Conservation (phyloP, 2,329 filamentous ascomycete genomes). For the Ilyonectria destructans region DNA sequence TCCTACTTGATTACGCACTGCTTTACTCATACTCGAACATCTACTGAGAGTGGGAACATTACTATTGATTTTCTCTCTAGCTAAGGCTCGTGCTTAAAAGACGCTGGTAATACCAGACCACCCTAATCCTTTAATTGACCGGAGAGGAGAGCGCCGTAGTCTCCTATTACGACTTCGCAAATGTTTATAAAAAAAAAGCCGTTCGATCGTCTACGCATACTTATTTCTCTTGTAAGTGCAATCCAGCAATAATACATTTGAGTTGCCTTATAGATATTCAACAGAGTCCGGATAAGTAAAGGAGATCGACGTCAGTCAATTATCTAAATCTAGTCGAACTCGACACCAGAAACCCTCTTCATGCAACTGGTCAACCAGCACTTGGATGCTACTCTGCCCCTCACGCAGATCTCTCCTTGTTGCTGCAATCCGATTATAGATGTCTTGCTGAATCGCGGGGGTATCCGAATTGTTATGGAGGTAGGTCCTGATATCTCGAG, state of each 20-base stretch:
- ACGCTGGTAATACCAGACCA: too few relatives aligned
- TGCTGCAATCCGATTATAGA: conserved; percentile 42
- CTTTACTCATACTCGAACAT: too few relatives aligned
- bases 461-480: conserved; percentile 30
- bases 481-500: conserved; percentile 37
- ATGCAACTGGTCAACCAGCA: conserved; percentile 39
- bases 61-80: too few relatives aligned
- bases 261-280: conserved; percentile 36
- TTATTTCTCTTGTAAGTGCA: conserved; percentile 23
- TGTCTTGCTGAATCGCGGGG: conserved; percentile 39
- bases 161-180: too few relatives aligned
- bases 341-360: conserved; percentile 38
- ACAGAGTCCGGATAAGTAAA: conserved; percentile 22
- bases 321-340: conserved; percentile 34
- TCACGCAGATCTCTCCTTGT: conserved; percentile 29
- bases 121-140: too few relatives aligned
- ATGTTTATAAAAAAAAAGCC: too few relatives aligned
- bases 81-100: too few relatives aligned
- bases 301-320: conserved; percentile 35
- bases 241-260: conserved; percentile 35
- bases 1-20: too few relatives aligned
- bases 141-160: too few relatives aligned
- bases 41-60: too few relatives aligned
- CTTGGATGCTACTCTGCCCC: conserved; percentile 40
- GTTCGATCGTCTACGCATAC: too few relatives aligned